Conservation (phyloP, 257 asterid species). For the Solanum bukasovii region DNA sequence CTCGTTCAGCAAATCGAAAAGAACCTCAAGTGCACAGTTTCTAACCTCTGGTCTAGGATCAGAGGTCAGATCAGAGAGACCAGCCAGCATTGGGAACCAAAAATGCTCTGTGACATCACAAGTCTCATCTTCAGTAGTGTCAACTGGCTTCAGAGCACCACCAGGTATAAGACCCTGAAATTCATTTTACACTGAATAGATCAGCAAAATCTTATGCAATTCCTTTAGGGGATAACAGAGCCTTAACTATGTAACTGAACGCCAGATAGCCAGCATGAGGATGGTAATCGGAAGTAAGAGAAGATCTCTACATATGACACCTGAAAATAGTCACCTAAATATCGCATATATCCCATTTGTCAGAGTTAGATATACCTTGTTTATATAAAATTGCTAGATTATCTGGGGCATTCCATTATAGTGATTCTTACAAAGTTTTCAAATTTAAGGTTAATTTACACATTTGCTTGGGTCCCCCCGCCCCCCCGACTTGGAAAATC, state of each 20-base stretch:
- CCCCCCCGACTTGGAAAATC: neutral
- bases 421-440: neutral
- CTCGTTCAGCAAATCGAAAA: slow-evolving; percentile 93
- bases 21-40: slow-evolving; percentile 96
- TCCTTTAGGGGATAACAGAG: neutral
- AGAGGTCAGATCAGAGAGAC: slow-evolving; percentile 94
- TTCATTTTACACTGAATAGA: slow-evolving; percentile 9
- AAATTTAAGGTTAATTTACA: neutral
- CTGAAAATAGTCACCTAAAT: neutral
- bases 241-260: neutral
- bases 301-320: neutral
- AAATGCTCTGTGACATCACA: slow-evolving; percentile 92
- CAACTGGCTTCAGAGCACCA: slow-evolving; percentile 85
- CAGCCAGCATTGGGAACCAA: slow-evolving; percentile 99
- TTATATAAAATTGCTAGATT: neutral
- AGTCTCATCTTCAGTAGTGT: slow-evolving; percentile 41
- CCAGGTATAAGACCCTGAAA: slow-evolving; percentile 92
- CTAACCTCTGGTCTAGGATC: slow-evolving; percentile 95
- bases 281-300: neutral
- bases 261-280: neutral
- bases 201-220: neutral
- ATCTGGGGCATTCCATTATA: neutral
- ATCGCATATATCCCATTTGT: neutral
- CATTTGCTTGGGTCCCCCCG: neutral
- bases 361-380: neutral